Base-by-base conservation (phyloP, 495 filamentous ascomycete species). In the Penicillium diatomitis region DNA sequence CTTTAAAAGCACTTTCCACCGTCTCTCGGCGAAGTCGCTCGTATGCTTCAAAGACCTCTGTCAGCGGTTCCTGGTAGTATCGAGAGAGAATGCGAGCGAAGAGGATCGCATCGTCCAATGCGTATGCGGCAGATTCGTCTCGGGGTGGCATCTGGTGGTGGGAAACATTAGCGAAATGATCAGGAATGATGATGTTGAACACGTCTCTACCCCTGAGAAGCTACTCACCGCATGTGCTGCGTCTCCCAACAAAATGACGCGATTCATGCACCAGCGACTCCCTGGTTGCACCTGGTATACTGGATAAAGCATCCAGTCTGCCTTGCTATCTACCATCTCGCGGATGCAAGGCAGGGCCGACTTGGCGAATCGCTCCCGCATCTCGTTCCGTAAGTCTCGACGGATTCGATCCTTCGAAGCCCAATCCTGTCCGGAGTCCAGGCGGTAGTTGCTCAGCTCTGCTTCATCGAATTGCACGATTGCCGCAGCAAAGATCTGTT, bases 101-200 rank as follows among this genome's bases (percentile, higher is more conserved):
- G 7, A 83, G 62, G 33, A 83, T 77, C 4, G 70, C 73, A 60
- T 83, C 80, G 55, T 83, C 80, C 9, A 84, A 70, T 2, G 80
- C 79, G 49, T 81, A 76, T 8, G 79, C 76, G 5, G 78, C 80
- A 10, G 71, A 75, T 60, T 84, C 79, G 38, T 80, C 79, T 27
- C 79, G 75, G 4, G 80, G 80, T 1, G 80, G 79, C 79, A 83
- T 82, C 71, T 74, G 42, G 6, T 74, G 42, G 6, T 34, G 4
- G 0, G 31, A 4, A 40, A n/a, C 27, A 36, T 65, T 56, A 49
- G 46, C 40, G 48, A 39, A 3, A 34, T 31, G 8, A 5, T 42
- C 8, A n/a, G 6, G 2, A 33, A 8, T 4, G 11, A 0, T 8
- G 11, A 11, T 20, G 20, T 20, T 20, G 20, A 2, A 20, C 20